These are phyloP conservation scores for Penicillium sp. DNA, from an alignment of 2,329 filamentous ascomycete species.

Conservation along the genomic window DNA sequence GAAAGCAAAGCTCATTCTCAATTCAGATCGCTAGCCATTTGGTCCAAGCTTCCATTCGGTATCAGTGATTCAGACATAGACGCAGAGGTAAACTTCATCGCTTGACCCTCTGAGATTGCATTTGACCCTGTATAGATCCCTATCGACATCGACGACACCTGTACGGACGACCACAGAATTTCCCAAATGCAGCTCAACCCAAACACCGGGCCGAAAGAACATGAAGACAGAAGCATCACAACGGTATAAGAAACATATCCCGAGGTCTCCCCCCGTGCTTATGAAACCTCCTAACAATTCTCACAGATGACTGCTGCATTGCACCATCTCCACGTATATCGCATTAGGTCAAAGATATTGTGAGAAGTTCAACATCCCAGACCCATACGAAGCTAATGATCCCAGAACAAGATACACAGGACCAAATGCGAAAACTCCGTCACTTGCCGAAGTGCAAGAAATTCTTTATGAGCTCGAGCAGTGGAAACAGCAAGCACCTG, in stretches of 20 bases:
- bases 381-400: not conserved
- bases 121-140: not conserved
- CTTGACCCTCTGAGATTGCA: not conserved
- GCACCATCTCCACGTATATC: constrained; percentile 20
- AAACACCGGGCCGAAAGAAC: not conserved
- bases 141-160: not conserved
- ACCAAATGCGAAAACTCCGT: constrained; percentile 1
- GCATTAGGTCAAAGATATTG: constrained; percentile 21
- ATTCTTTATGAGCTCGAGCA: constrained; percentile 14
- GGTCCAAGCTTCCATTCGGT: constrained; percentile 19
- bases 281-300: not conserved
- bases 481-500: constrained; percentile 17
- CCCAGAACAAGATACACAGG: not conserved
- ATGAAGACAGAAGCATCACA: not conserved
- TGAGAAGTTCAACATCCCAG: constrained; percentile 3
- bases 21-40: constrained; percentile 11
- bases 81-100: constrained; percentile 7
- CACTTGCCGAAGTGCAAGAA: constrained; percentile 12
- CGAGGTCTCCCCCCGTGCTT: too few species aligned
- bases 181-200: not conserved
- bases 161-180: not conserved
- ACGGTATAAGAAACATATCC: not conserved
- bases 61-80: constrained; percentile 22
- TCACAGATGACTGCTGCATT: constrained; percentile 22
- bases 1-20: not conserved